Evolutionary conservation across 2,329 filamentous ascomycete species (phyloP).

Genomic region (Penicillium sp.): DNA sequence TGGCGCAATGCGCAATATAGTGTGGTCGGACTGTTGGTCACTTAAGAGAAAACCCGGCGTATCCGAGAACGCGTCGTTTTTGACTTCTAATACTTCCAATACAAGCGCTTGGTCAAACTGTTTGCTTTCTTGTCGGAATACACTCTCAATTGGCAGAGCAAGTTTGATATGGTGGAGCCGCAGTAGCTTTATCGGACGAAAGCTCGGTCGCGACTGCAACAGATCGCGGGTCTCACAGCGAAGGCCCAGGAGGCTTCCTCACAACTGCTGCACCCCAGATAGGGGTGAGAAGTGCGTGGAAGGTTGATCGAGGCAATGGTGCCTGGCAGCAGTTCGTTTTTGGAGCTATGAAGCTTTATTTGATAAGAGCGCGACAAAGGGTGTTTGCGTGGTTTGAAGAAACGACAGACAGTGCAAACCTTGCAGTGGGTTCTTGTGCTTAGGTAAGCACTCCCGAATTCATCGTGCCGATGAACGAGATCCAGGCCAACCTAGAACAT

Average conservation of each 20-base stretch:
- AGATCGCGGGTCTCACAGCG: not conserved
- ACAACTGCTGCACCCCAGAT: conserved; percentile 13
- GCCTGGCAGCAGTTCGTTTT: not conserved
- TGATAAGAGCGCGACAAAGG: conserved; percentile 30
- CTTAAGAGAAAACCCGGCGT: not conserved
- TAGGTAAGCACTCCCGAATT: conserved; percentile 11
- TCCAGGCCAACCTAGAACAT: not conserved
- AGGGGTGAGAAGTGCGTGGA: conserved; percentile 13
- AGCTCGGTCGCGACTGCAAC: not conserved
- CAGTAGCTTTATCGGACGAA: not conserved
- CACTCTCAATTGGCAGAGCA: not conserved
- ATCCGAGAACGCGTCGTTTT: not conserved
- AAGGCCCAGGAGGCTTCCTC: not conserved
- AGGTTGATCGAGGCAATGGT: conserved; percentile 1
- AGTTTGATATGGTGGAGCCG: not conserved
- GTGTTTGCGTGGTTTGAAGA: conserved; percentile 43
- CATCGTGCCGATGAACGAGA: too few species aligned
- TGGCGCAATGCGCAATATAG: not conserved
- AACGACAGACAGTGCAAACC: conserved; percentile 44
- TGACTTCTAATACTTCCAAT: not conserved
- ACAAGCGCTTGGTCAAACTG: not conserved
- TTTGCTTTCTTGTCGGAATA: not conserved
- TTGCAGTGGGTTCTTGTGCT: not conserved
- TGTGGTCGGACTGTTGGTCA: not conserved
- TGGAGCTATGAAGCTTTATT: conserved; percentile 12